A percentile compares a stretch with the other conserved stretches of the same genome.
Conservation (phyloP, 345 rosid species). For the Lenwebbia sp. region DNA sequence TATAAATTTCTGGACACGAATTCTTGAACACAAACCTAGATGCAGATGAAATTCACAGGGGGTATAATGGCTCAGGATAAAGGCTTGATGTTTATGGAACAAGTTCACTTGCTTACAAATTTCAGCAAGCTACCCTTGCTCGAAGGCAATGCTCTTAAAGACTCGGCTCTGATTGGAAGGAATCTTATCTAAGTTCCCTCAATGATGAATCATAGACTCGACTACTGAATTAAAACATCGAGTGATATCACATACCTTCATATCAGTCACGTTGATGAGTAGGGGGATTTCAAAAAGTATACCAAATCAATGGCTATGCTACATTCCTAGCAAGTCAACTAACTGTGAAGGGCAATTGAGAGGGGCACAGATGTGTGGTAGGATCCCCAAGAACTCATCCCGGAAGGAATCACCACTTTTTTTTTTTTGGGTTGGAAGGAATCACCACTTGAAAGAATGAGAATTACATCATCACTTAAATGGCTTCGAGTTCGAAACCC, state of each 20-base stretch:
- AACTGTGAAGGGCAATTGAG: background rate
- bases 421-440: background rate
- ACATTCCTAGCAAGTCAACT: background rate
- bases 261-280: background rate
- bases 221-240: background rate
- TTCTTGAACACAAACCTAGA: background rate
- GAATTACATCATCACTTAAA: background rate
- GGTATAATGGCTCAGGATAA: background rate
- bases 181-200: background rate
- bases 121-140: background rate
- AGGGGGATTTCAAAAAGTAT: background rate
- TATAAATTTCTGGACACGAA: background rate
- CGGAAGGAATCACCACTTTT: background rate
- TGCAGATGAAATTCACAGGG: background rate
- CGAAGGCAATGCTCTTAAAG: background rate
- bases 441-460: background rate
- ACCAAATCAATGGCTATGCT: background rate
- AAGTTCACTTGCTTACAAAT: background rate
- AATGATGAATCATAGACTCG: background rate
- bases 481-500: background rate
- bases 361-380: background rate
- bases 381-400: background rate
- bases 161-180: background rate
- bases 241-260: background rate
- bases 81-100: background rate